Evolutionary conservation across 352 stramenopile genomes (phyloP), one percentile per base, ranked within the genome.

Genomic region (Globisporangium okanoganense): DNA sequence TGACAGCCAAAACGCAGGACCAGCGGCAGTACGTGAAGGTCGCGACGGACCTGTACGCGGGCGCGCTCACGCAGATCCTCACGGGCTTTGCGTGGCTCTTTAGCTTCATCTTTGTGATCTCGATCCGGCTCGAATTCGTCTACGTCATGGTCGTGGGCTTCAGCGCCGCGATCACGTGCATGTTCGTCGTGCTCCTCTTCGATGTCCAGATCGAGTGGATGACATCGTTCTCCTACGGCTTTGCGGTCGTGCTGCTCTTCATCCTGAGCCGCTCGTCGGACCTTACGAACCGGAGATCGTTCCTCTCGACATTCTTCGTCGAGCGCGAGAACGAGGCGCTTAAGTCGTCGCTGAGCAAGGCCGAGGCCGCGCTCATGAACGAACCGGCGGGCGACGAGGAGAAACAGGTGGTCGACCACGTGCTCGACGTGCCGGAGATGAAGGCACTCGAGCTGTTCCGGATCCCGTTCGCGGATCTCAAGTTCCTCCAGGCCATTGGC

Each of bases 281-380:
- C 49, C 65, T 85, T 5, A 89, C 79, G 38, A 92, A 92, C 51
- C 85, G 87, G 6, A 76, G 85, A 10, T 92, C 82, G 12, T 96
- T 94, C 54, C 64, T 96, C 1, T 89, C 85, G 0, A 90, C 90
- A 35, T 83, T 94, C 48, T 64, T 92, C 14, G 78, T 96, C 20
- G 82, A 96, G 66, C 90, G 87, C 51, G 85, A 96, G 59, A 96
- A 96, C 48, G 85, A 90, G 47, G 82, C 79, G 45, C 66, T 96
- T 6, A 82, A 93, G 59, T 91, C 82, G 14, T 88, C 78, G 2
- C 62, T 96, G 3, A 86, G 82, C 43, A 73, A 89, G 57, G 85
- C 85, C n/a, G 85, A 96, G 53, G 85, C 82, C 40, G 84, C 82
- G 51, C 66, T 95, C 29, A 77, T 92, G 72, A 94, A 96, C 53